phyloP scores from a whole-genome alignment of 257 asterid genomes.

The Parsonsia alboflavescens region DNA sequence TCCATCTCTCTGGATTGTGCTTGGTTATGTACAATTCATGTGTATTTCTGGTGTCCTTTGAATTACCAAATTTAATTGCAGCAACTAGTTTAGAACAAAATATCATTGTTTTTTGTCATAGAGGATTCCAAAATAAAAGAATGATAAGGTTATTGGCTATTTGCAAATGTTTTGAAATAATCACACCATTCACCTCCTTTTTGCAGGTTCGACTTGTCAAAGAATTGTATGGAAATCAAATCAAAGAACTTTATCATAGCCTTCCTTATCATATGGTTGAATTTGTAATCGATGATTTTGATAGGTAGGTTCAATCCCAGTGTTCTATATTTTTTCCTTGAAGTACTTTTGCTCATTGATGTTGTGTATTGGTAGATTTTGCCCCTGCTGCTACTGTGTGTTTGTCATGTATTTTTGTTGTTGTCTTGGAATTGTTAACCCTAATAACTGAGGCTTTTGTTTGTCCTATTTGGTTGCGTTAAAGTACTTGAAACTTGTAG shows the following conservation, averaged over 20 bases:
- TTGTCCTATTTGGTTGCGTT: neutral
- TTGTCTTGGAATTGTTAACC: neutral
- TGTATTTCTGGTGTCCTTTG: neutral
- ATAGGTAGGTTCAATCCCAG: conserved; percentile 47
- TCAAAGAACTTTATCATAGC: conserved; percentile 80
- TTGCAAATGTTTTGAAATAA: neutral
- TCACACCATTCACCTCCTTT: conserved; percentile 21
- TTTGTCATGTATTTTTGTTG: neutral
- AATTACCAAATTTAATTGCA: neutral
- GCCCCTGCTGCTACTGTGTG: neutral
- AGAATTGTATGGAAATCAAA: conserved; percentile 96
- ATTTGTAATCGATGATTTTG: conserved; percentile 67
- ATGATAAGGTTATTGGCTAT: neutral
- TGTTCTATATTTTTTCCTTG: neutral
- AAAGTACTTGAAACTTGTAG: neutral
- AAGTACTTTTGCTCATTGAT: neutral
- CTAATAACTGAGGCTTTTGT: neutral
- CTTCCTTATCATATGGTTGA: conserved; percentile 86
- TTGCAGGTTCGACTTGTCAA: conserved; percentile 86
- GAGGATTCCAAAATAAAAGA: neutral
- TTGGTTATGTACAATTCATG: neutral
- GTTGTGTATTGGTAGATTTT: neutral
- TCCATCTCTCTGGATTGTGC: neutral
- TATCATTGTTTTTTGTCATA: neutral
- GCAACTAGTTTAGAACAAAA: neutral